phyloP scores from a whole-genome alignment of 1,284 basidiomycete species.

The Ustilago bromivora region DNA sequence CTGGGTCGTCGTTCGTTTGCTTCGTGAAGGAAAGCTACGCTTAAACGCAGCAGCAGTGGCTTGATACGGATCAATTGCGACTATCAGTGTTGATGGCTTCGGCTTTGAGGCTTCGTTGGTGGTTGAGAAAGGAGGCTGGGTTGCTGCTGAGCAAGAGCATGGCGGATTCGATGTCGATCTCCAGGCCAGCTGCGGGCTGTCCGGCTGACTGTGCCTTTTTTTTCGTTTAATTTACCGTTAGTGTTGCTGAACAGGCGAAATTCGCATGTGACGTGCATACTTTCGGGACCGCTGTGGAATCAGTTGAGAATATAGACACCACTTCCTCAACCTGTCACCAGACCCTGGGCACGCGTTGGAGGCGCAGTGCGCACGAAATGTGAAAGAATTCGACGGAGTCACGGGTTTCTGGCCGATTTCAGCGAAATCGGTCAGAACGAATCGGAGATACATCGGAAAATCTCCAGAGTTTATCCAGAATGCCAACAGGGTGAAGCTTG shows the following conservation, averaged over 20 bases:
- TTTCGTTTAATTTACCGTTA: constrained; percentile 1
- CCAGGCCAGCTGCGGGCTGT: not conserved
- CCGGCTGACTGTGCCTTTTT: constrained; percentile 10
- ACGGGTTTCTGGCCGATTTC: too few relatives aligned
- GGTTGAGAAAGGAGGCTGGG: not conserved
- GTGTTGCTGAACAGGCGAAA: not conserved
- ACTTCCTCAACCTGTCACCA: too few relatives aligned
- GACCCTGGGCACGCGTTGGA: too few relatives aligned
- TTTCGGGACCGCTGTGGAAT: not conserved
- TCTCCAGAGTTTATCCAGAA: too few relatives aligned
- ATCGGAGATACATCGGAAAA: too few relatives aligned
- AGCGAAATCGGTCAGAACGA: too few relatives aligned
- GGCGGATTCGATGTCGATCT: constrained; percentile 1
- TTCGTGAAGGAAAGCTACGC: not conserved
- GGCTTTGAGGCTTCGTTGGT: not conserved
- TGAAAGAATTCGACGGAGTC: too few relatives aligned
- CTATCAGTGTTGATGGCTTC: not conserved
- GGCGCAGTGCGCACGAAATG: too few relatives aligned
- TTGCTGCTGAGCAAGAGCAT: not conserved
- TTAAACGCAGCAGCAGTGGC: not conserved
- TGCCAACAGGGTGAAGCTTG: too few relatives aligned
- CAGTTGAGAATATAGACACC: too few relatives aligned
- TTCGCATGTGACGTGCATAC: constrained; percentile 20
- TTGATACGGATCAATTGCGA: not conserved
- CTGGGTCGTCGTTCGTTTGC: not conserved